A percentile compares a stretch with the other conserved stretches of the same genome.
These are phyloP conservation scores for Podaxis rugospora DNA, from an alignment of 768 basidiomycete genomes.

Conservation along the genomic window DNA sequence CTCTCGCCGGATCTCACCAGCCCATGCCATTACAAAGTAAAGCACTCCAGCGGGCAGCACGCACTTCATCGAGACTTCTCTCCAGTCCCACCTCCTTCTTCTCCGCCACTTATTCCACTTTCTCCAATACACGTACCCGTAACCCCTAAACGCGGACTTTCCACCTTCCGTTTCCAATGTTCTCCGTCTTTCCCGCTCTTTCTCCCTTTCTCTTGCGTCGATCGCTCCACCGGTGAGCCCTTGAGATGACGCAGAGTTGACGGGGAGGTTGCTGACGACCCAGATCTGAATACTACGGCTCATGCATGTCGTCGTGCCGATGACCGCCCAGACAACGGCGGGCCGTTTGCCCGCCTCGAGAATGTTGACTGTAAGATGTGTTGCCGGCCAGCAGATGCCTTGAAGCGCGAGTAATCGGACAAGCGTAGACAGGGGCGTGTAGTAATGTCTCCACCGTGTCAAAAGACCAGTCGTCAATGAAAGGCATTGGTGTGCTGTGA, in stretches of 20 bases:
- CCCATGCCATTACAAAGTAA: conserved; percentile 83
- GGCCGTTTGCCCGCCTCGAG: conserved; percentile 69
- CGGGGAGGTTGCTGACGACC: conserved; percentile 87
- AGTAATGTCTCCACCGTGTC: conserved; percentile 87
- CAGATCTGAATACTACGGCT: conserved; percentile 87
- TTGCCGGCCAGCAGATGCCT: conserved; percentile 95
- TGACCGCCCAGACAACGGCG: conserved; percentile 84
- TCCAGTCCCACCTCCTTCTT: conserved; percentile 66
- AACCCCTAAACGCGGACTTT: conserved; percentile 1
- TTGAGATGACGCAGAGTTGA: conserved; percentile 9
- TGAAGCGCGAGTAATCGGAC: conserved; percentile 91
- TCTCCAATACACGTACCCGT: conserved; percentile 8
- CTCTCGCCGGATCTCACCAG: conserved; percentile 45
- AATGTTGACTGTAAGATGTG: conserved; percentile 75
- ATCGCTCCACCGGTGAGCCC: background rate
- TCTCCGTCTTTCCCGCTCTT: conserved; percentile 6
- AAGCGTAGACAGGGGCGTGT: conserved; percentile 81
- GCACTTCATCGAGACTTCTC: conserved; percentile 62
- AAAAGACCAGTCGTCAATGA: conserved; percentile 84
- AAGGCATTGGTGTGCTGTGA: conserved; percentile 90
- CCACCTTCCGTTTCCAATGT: conserved; percentile 4
- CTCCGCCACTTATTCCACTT: conserved; percentile 44
- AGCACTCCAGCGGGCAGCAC: conserved; percentile 68
- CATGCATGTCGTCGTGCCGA: conserved; percentile 84
- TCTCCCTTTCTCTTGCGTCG: background rate